phyloP scores from a whole-genome alignment of 306 rosid genomes.

The Cucurbita ficifolia region DNA sequence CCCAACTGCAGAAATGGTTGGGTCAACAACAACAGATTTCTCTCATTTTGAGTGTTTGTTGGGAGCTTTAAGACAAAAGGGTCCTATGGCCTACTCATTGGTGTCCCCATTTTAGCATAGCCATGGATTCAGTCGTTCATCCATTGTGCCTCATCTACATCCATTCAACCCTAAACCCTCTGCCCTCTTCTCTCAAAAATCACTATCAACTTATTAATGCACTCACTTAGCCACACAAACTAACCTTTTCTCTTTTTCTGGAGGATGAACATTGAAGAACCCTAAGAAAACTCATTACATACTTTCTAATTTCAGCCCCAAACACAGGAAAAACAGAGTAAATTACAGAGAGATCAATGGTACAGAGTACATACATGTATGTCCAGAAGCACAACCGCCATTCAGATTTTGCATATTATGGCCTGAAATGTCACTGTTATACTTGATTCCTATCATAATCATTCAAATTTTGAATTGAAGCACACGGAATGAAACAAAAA shows the following conservation, averaged over 20 bases:
- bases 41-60: neutral
- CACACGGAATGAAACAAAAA: neutral
- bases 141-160: neutral
- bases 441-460: neutral
- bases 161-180: neutral
- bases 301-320: neutral
- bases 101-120: neutral
- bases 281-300: too few species aligned
- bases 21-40: neutral
- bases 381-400: neutral
- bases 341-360: neutral
- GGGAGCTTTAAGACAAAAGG: neutral
- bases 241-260: too few species aligned
- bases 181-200: neutral
- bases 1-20: slow-evolving; percentile 2
- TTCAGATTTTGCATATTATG: neutral
- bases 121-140: neutral
- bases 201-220: too few species aligned
- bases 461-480: neutral
- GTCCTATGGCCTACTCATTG: neutral
- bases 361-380: neutral
- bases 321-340: neutral
- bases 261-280: too few species aligned
- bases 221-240: too few species aligned
- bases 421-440: slow-evolving; percentile 1